Percentiles rank a stretch among this genome's conserved stretches.
Evolutionary conservation across 805 yeast genomes (phyloP).

Genomic region (Candida maris): DNA sequence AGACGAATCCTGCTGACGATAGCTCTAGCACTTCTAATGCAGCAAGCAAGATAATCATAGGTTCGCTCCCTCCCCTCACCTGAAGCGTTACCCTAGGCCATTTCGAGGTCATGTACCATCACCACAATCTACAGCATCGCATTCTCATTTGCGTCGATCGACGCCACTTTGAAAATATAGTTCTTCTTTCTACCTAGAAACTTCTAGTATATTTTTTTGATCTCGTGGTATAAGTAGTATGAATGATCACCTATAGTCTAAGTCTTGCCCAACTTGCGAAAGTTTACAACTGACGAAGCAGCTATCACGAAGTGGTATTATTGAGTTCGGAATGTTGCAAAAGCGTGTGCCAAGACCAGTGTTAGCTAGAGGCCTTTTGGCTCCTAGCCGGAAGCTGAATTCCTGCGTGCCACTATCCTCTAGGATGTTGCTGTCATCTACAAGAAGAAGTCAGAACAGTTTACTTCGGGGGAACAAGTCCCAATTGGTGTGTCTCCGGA

Average conservation of each 20-base stretch:
- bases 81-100: too few relatives aligned
- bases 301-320: neutral
- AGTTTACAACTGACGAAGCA: neutral
- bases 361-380: neutral
- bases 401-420: neutral
- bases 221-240: too few relatives aligned
- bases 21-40: neutral
- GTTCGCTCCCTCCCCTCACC: slow-evolving; percentile 1
- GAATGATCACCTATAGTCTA: too few relatives aligned
- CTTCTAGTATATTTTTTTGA: slow-evolving; percentile 10
- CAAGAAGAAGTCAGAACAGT: too few relatives aligned
- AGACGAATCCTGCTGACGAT: too few relatives aligned
- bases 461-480: too few relatives aligned
- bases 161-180: neutral
- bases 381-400: neutral
- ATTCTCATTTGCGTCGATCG: slow-evolving; percentile 5
- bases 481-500: too few relatives aligned
- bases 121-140: too few relatives aligned
- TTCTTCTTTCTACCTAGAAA: slow-evolving; percentile 10
- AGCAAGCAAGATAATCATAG: neutral
- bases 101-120: too few relatives aligned
- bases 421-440: too few relatives aligned
- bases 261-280: too few relatives aligned
- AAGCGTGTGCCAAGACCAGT: neutral
- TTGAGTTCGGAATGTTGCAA: neutral